phyloP scores from a whole-genome alignment of 139 green algal genomes.

The Auxenochlorella protothecoides region DNA sequence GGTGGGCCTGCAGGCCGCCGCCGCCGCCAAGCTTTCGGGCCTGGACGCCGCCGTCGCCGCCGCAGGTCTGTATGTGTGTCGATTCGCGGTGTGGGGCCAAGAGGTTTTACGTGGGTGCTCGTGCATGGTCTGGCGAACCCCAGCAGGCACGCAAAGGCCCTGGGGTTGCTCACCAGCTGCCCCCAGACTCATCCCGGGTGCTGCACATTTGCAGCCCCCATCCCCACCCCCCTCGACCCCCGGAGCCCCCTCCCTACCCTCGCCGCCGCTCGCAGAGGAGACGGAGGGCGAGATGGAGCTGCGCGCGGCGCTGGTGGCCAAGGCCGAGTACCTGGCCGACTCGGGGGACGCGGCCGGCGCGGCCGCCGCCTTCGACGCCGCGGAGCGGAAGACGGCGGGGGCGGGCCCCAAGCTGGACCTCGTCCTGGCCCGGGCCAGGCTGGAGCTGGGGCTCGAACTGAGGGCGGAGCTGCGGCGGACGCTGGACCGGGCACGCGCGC shows the following conservation, averaged over 20 bases:
- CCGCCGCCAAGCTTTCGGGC: background rate
- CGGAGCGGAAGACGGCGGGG: slow-evolving; percentile 80
- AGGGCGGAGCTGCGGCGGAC: slow-evolving; percentile 57
- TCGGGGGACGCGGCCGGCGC: slow-evolving; percentile 70
- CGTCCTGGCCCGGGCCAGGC: slow-evolving; percentile 32
- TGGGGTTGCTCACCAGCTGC: background rate
- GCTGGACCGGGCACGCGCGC: slow-evolving; percentile 46
- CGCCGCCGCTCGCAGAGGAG: slow-evolving; percentile 53
- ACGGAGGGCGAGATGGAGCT: slow-evolving; percentile 94
- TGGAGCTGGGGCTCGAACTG: slow-evolving; percentile 73
- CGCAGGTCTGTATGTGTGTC: background rate
- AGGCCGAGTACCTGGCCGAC: slow-evolving; percentile 71
- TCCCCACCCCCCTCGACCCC: too few species aligned
- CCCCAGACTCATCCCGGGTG: background rate
- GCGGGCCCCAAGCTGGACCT: slow-evolving; percentile 90
- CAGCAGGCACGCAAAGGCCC: background rate
- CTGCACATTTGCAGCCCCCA: background rate
- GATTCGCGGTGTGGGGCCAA: background rate
- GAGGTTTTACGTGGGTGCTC: too few species aligned
- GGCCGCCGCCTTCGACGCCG: slow-evolving; percentile 52
- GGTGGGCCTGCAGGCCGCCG: background rate
- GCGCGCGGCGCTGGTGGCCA: slow-evolving; percentile 76
- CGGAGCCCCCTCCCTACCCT: background rate
- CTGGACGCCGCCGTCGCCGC: slow-evolving; percentile 4
- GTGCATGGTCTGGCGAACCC: too few species aligned